Base-by-base conservation (phyloP, 352 stramenopile species). In the Phytopythium vexans region DNA sequence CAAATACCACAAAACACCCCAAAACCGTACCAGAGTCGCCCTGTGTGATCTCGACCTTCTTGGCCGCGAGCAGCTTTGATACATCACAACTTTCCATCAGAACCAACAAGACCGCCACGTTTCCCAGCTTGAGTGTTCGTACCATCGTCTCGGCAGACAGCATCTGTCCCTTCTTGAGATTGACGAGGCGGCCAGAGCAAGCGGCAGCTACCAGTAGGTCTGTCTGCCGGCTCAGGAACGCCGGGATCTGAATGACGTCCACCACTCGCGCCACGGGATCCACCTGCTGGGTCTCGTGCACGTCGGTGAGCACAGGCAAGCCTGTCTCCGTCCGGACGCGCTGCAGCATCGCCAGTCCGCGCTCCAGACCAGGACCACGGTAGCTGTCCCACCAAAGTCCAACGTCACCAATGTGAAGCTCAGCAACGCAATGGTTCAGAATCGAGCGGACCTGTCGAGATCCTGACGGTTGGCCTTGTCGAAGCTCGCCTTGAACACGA, bases 101-200 rank as follows among this genome's bases (percentile, higher is more conserved):
- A 2, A 31, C 11, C 3, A n/a, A 31, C 44, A 62, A 53, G 41
- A 33, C 6, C 16, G 8, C 8, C 35, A 46, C 21, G 21, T 27
- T 27, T 27, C 21, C 21, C 21, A 27, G 21, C 21, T 27, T 27
- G 21, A 27, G 21, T 27, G 21, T 27, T 27, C 56, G 41, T 46
- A 78, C 78, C 87, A 95, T 95, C 15, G 85, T 93, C 46, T 90
- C 82, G 6, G 82, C 69, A 11, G 79, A 89, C 3, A 90, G 77
- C 78, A 96, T 93, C 53, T 96, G 87, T 7, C 86, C 87, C 40
- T 94, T 94, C 61, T 95, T 96, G 39, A 96, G 69, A 60, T 95
- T 93, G 51, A 96, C 82, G 8, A 94, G 72, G 47, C 74, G 65
- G 8, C 87, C 87, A 0, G 82, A 88, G 21, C 64, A 62, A 10